phyloP scores from a whole-genome alignment of 768 basidiomycete species.

The Hemileccinum impolitum region DNA sequence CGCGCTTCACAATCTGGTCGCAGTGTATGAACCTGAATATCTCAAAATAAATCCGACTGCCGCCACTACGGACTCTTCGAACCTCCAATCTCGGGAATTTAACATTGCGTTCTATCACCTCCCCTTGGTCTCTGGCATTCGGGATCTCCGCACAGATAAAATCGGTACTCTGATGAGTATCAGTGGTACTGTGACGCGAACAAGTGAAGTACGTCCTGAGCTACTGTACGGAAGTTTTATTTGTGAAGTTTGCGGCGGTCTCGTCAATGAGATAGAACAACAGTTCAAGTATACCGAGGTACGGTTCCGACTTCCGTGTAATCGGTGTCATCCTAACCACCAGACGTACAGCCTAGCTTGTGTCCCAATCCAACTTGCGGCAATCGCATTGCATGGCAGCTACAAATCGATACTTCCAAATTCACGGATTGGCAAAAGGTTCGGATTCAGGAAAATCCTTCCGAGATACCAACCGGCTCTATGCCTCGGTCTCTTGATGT shows the following conservation, averaged over 20 bases:
- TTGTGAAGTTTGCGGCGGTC: conserved; percentile 83
- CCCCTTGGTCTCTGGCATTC: conserved; percentile 90
- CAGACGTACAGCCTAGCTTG: conserved; percentile 64
- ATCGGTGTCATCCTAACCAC: conserved; percentile 7
- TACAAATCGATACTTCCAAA: conserved; percentile 93
- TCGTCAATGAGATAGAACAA: conserved; percentile 92
- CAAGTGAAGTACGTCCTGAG: conserved; percentile 96
- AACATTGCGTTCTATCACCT: conserved; percentile 94
- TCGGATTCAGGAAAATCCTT: conserved; percentile 97
- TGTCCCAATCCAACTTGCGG: conserved; percentile 95
- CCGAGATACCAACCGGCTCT: conserved; percentile 96
- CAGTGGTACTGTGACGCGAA: conserved; percentile 95
- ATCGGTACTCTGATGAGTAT: conserved; percentile 95
- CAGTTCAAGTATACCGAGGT: conserved; percentile 99
- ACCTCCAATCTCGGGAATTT: conserved; percentile 91
- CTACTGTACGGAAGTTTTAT: conserved; percentile 90
- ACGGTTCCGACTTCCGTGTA: neutral
- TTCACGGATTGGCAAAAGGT: conserved; percentile 99
- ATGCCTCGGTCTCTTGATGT: conserved; percentile 98
- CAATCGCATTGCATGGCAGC: conserved; percentile 86
- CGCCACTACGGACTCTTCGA: conserved; percentile 82
- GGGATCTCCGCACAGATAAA: conserved; percentile 87
- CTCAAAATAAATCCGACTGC: conserved; percentile 91
- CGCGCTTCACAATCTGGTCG: conserved; percentile 85
- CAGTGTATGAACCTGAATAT: conserved; percentile 89